A percentile compares a stretch with the other conserved stretches of the same genome.
Evolutionary conservation across 139 green algal genomes (phyloP).

Genomic region (Picochlorum sp.): DNA sequence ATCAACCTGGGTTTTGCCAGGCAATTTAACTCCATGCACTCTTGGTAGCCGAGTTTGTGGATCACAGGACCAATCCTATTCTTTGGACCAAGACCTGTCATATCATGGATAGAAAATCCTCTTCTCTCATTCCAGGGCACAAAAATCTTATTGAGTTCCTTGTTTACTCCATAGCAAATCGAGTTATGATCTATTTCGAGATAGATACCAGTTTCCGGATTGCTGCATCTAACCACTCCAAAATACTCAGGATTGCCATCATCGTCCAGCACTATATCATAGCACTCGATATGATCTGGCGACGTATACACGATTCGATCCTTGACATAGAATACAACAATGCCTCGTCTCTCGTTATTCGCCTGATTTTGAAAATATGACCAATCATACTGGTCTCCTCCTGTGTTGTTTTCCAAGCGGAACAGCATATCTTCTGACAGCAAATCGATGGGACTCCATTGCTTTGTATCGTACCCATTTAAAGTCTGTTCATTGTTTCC

Average conservation of each 20-base stretch:
- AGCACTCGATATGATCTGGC: background rate
- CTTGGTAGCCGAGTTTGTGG: background rate
- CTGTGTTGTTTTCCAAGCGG: background rate
- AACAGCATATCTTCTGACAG: constrained; percentile 2
- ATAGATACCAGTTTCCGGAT: background rate
- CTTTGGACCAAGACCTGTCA: background rate
- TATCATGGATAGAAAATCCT: constrained; percentile 5
- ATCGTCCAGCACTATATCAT: background rate
- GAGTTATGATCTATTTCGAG: background rate
- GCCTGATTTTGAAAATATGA: constrained; percentile 1
- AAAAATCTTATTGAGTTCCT: background rate
- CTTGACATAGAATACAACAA: background rate
- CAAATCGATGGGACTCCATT: background rate
- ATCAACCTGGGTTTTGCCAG: background rate
- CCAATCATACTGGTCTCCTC: background rate
- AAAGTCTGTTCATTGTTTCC: background rate
- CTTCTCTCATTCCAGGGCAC: background rate
- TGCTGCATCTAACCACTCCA: background rate
- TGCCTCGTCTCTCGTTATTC: background rate
- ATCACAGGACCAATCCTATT: constrained; percentile 5
- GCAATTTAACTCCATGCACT: background rate
- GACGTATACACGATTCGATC: background rate
- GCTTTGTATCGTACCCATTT: background rate
- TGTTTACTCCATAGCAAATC: background rate
- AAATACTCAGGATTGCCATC: background rate